Base-by-base conservation (phyloP, 108 stramenopile species). In the Cyclotella baltica region DNA sequence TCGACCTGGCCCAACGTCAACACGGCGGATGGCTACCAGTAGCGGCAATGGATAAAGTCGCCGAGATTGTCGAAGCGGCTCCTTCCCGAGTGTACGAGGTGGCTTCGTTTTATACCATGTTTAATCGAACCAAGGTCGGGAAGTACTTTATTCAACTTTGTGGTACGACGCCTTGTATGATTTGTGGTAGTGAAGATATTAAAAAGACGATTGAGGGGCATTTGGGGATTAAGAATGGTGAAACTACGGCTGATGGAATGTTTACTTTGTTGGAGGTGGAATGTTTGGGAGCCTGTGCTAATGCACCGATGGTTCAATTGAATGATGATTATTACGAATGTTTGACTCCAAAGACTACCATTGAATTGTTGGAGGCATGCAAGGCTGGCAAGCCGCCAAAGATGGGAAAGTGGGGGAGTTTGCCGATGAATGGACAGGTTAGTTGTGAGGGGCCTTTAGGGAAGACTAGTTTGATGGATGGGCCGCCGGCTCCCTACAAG, bases 131-230 rank as follows among this genome's bases (percentile, higher is more conserved):
- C 65, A 97, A 97, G 80, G 97, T 98, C n/a, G 99, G 99, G 62
- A 99, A 99, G 88, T 98, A 98, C 88, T 99, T 99, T 85, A 97
- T 99, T 72, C 98, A 99, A 93, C 92, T 99, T 11, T 99, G 99
- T 72, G 99, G 99, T 46, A 99, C 99, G 15, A 99, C 99, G 27
- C 99, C 99, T 30, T 99, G 99, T 88, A 99, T 99, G 99, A 98
- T 99, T 76, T 97, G 97, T 77, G 99, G 99, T 43, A 83, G 90
- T 40, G 96, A 98, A 82, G 98, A 99, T 74, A 99, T 99, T 77
- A 98, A 96, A 87, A 84, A 93, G 78, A 97, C 98, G 75, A 99
- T 99, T 80, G 89, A 92, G 80, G 88, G 98, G 40, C 91, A 98
- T 77, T 87, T 98, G 79, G 97, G 96, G 40, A 99, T 99, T 76